Conservation (phyloP, 345 rosid species). For the Populus tremula region DNA sequence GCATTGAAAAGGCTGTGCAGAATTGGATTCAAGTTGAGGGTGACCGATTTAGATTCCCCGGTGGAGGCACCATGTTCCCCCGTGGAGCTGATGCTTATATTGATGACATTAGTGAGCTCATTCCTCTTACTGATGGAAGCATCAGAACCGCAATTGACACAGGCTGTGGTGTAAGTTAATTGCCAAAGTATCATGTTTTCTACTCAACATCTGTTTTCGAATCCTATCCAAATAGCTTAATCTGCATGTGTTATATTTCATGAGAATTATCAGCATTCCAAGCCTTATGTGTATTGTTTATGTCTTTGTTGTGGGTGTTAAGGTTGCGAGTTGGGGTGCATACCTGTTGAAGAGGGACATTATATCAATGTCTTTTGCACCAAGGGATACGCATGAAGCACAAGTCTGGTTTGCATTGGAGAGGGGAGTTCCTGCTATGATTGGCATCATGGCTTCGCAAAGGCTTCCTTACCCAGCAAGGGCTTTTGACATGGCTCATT, state of each 20-base stretch:
- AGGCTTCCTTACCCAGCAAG: constrained; percentile 94
- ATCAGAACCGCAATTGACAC: constrained; percentile 92
- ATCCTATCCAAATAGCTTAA: not conserved
- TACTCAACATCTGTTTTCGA: not conserved
- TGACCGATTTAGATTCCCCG: constrained; percentile 87
- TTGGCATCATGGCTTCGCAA: constrained; percentile 76
- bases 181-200: not conserved
- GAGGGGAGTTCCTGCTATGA: constrained; percentile 96
- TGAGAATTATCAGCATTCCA: not conserved
- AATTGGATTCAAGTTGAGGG: constrained; percentile 97
- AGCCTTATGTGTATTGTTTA: not conserved
- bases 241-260: not conserved
- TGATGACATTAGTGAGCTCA: constrained; percentile 68
- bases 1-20: constrained; percentile 94
- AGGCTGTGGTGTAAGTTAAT: constrained; percentile 84
- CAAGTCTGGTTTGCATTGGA: constrained; percentile 95
- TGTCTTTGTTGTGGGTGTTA: not conserved
- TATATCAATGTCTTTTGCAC: constrained; percentile 83
- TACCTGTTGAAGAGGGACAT: constrained; percentile 81
- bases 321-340: constrained; percentile 99
- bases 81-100: constrained; percentile 96
- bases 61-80: constrained; percentile 95
- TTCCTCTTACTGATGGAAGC: constrained; percentile 69
- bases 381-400: constrained; percentile 96
- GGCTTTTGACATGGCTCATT: constrained; percentile 95